Evolutionary conservation across 768 basidiomycete genomes (phyloP), one percentile per base, ranked within the genome.

Genomic region (Kwoniella mangroviensis): DNA sequence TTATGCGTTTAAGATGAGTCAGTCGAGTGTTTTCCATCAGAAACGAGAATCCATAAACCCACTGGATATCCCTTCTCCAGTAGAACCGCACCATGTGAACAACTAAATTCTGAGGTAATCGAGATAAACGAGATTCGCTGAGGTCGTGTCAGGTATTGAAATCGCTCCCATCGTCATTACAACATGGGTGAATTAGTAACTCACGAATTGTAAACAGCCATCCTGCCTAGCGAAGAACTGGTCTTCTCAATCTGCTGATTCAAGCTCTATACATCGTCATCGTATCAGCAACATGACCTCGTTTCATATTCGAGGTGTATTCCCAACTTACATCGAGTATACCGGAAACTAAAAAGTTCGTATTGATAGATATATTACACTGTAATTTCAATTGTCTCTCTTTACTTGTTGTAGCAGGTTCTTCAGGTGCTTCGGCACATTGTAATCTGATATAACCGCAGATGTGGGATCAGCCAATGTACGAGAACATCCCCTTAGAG

Each of bases 1-100:
- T 17, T n/a, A 22, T 15, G 21, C 22, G 15, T n/a, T 22, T 21
- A 17, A 2, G 7, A 21, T 34, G 6, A 57, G 28, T 56, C 53
- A 68, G 52, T 9, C 11, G n/a, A 1, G 19, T 15, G 55, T 55
- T 15, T 51, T 69, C 43, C 34, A 13, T 10, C 34, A 11, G n/a
- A 22, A 9, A 43, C 5, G 17, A 54, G 42, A 7, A 17, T n/a
- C 17, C 22, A 4, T n/a, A 24, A 11, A 70, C 75, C 61, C 63
- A 79, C 79, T 76, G 73, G 69, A 97, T 94, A 74, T 98, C 97
- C 45, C 88, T 86, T 69, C 93, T 86, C 97, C 97, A 99, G 65
- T 90, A 91, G 82, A 98, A 99, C 57, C 97, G 91, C 13, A 95
- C 79, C 91, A 98, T 92, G 76, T 98, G 94, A 4, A 98, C 88